These are phyloP conservation scores for Aaosphaeria arxii DNA, from an alignment of 2,329 filamentous ascomycete genomes.

Conservation along the genomic window DNA sequence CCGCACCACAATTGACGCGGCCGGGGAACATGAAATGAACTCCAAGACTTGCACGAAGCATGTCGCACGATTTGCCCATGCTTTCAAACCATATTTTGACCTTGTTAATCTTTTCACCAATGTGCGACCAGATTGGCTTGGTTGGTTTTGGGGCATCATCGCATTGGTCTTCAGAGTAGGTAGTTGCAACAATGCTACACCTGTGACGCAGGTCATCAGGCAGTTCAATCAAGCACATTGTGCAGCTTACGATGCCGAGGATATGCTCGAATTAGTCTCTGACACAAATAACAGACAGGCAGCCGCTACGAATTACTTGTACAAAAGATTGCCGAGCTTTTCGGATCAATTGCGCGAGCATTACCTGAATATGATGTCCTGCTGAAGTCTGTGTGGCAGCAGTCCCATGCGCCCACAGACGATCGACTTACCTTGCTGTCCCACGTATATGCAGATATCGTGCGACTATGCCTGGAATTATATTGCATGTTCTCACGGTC, in stretches of 20 bases:
- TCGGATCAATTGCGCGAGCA: constrained; percentile 18
- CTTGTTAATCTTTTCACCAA: constrained; percentile 17
- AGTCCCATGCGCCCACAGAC: constrained; percentile 6
- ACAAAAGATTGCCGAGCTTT: constrained; percentile 21
- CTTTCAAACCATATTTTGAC: constrained; percentile 25
- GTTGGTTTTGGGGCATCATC: constrained; percentile 22
- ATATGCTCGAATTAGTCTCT: too few species aligned
- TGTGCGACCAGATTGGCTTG: constrained; percentile 15
- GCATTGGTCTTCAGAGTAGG: constrained; percentile 21
- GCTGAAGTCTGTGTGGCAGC: constrained; percentile 10
- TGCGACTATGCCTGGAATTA: constrained; percentile 22
- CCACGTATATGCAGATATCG: constrained; percentile 23
- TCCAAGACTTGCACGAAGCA: constrained; percentile 14
- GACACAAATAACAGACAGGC: constrained; percentile 10
- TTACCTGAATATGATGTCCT: constrained; percentile 23
- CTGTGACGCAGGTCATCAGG: too few species aligned
- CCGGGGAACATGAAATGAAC: constrained; percentile 8
- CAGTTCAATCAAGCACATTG: too few species aligned
- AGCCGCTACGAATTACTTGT: constrained; percentile 18
- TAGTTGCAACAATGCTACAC: neutral
- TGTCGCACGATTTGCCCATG: constrained; percentile 16
- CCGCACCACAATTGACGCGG: constrained; percentile 6
- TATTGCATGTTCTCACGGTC: constrained; percentile 23
- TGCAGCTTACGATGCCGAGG: too few species aligned
- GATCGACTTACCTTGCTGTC: constrained; percentile 18